Percentiles rank a stretch among this genome's conserved stretches.
These are phyloP conservation scores for Penicillium diatomitis DNA, from an alignment of 495 filamentous ascomycete genomes.

Conservation along the genomic window DNA sequence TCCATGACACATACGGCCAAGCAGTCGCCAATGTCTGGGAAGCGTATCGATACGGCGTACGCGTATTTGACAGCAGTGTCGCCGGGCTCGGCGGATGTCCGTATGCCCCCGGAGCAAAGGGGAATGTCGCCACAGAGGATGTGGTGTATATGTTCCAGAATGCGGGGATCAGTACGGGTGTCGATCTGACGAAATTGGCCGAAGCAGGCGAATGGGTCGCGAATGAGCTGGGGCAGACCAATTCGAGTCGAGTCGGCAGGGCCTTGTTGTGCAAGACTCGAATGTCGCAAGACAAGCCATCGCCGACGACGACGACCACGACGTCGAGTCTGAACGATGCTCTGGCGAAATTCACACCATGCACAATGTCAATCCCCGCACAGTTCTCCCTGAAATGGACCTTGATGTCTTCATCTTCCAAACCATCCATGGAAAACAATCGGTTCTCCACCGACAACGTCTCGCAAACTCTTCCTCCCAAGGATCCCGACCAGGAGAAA, in stretches of 20 bases:
- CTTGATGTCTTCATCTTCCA: conserved; percentile 4
- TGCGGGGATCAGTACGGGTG: conserved; percentile 28
- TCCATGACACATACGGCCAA: conserved; percentile 40
- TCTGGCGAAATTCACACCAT: no score
- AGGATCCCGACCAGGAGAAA: no score
- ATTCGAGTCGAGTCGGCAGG: conserved; percentile 24
- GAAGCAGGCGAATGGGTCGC: conserved; percentile 34
- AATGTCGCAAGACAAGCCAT: no score
- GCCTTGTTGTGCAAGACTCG: conserved; percentile 15
- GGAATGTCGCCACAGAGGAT: conserved; percentile 37
- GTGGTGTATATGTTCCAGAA: conserved; percentile 34
- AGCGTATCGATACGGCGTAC: conserved; percentile 29
- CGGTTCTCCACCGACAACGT: no score
- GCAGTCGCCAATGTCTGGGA: conserved; percentile 35
- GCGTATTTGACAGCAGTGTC: conserved; percentile 37
- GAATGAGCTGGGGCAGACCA: conserved; percentile 12
- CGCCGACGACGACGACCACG: no score
- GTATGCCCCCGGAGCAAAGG: conserved; percentile 38
- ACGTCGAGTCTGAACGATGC: no score
- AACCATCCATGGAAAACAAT: background rate
- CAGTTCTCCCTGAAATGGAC: conserved; percentile 7
- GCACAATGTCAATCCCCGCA: background rate
- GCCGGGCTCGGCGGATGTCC: conserved; percentile 39
- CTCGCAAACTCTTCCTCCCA: no score
- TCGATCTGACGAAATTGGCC: conserved; percentile 25